A percentile compares a stretch with the other conserved stretches of the same genome.
Evolutionary conservation across 805 yeast species (phyloP).

Genomic region (Suhomyces sp.): DNA sequence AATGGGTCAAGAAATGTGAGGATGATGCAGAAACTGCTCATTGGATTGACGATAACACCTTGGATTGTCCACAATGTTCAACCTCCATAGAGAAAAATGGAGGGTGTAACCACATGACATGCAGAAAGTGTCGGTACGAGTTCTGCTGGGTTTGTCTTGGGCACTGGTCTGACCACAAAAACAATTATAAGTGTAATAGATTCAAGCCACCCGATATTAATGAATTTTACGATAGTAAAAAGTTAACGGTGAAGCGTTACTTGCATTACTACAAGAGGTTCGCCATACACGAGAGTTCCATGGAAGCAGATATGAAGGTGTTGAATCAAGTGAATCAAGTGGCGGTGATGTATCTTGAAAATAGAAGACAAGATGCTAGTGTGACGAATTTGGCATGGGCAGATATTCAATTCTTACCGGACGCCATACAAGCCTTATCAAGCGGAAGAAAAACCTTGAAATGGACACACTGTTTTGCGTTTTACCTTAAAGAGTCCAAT

Average conservation of each 20-base stretch:
- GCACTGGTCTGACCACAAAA: conserved; percentile 71
- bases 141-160: conserved; percentile 94
- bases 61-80: conserved; percentile 80
- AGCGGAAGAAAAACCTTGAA: conserved; percentile 74
- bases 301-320: conserved; percentile 66
- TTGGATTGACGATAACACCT: conserved; percentile 86
- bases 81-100: conserved; percentile 88
- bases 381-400: conserved; percentile 62
- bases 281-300: conserved; percentile 72
- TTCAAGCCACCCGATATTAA: conserved; percentile 35
- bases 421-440: conserved; percentile 62
- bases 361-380: conserved; percentile 31
- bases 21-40: conserved; percentile 86
- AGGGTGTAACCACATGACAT: conserved; percentile 96
- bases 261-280: conserved; percentile 74
- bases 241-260: conserved; percentile 59
- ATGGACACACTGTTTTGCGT: conserved; percentile 89
- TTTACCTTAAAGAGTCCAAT: conserved; percentile 54
- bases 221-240: conserved; percentile 40
- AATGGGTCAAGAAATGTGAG: conserved; percentile 76
- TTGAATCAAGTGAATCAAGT: conserved; percentile 61
- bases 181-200: conserved; percentile 64
- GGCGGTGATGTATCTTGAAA: conserved; percentile 66
- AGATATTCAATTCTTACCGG: conserved; percentile 80
- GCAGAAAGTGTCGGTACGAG: conserved; percentile 71